Evolutionary conservation across 192 early-diverging fungal species (phyloP), one percentile per base, ranked within the genome.

Genomic region (Allomyces arbusculus): DNA sequence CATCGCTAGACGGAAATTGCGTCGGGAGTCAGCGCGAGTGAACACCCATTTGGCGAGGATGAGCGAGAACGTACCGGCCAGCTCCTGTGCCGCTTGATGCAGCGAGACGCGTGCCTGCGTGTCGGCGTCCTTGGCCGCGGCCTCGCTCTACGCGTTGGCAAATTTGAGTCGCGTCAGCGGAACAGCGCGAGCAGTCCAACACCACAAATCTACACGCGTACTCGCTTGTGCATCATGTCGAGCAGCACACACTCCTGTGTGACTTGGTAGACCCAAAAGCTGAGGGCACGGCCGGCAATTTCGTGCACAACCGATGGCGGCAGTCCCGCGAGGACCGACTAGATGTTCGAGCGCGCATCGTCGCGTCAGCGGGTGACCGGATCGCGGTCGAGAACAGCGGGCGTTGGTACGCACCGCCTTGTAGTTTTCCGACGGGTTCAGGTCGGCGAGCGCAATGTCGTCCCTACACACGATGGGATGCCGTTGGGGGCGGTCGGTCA

Each of bases 271-370:
- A 81, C 77, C 75, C 82, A 86, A 62, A 88, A 88, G 0, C 81
- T 77, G 20, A 86, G 69, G 1, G 78, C 82, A 4, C 82, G 79
- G 25, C 76, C 76, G 62, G 82, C 84, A 12, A 86, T 86, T 64
- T 86, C 86, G 73, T 82, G 69, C 10, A 88, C 75, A 22, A 76
- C 67, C 33, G 78, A 73, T 1, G 86, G 86, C 14, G 74, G 69
- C n/a, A 88, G 69, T 20, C 84, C 86, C 23, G 85, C 83, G 44
- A 88, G 76, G 24, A 85, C 78, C 10, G 79, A 77, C 81, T 81
- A 67, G 4, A 10, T 16, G 64, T 63, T 62, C 22, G 62, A 71
- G 44, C n/a, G n/a, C 19, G 19, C 23, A 63, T 45, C 64, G 20
- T 12, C 63, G 44, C 10, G 40, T 23, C 44, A 20, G 4, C 20